Conservation (phyloP, 129 eudicot genomes). For the Flaveria trinervia region DNA sequence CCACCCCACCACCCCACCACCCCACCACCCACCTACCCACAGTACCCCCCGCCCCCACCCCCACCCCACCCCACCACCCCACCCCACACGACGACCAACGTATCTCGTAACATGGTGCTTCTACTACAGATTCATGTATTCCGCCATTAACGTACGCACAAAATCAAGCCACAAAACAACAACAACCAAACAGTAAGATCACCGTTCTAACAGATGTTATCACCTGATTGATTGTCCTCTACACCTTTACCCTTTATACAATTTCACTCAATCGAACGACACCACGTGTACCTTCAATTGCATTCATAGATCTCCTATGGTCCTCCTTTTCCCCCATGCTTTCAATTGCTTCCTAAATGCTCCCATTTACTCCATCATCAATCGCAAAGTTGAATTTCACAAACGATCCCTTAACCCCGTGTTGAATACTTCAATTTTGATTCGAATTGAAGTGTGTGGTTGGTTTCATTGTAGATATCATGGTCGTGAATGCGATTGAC, state of each 20-base stretch:
- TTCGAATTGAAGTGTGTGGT: constrained; percentile 1
- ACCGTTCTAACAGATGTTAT: background rate
- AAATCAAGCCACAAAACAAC: constrained; percentile 7
- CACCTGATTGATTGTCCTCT: background rate
- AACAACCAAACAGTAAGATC: too few relatives aligned
- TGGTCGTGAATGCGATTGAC: constrained; percentile 16
- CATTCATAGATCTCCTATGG: background rate
- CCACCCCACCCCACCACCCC: background rate
- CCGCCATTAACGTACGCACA: constrained; percentile 26
- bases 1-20: background rate
- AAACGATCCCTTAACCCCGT: background rate
- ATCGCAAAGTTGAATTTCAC: constrained; percentile 8
- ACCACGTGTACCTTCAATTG: constrained; percentile 5
- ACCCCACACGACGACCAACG: constrained; percentile 16
- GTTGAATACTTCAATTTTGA: background rate
- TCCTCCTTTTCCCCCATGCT: background rate
- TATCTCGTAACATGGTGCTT: constrained; percentile 16
- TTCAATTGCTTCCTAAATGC: background rate
- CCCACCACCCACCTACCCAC: background rate
- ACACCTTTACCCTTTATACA: background rate
- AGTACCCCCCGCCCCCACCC: background rate
- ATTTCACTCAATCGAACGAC: constrained; percentile 26
- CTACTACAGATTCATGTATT: constrained; percentile 13
- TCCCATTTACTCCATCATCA: background rate
- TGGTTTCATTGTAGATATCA: background rate